Evolutionary conservation across 2,329 filamentous ascomycete genomes (phyloP).

Genomic region (Venturiaceae sp.): DNA sequence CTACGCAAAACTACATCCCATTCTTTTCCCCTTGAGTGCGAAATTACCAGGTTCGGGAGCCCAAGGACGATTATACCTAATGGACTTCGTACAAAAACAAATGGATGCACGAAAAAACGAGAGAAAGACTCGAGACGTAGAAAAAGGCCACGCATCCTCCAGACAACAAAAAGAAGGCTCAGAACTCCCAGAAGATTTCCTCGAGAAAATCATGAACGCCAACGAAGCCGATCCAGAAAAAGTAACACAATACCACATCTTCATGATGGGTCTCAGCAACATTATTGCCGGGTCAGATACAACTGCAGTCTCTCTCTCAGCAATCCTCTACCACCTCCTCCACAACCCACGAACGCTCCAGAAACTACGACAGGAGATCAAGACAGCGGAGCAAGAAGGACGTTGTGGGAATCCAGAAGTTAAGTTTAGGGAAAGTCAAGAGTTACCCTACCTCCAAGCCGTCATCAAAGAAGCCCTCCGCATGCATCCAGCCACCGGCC

Average conservation of each 20-base stretch:
- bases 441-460: constrained; percentile 43
- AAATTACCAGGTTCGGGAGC: not conserved
- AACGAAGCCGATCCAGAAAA: constrained; percentile 31
- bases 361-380: constrained; percentile 22
- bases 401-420: constrained; percentile 18
- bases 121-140: not conserved
- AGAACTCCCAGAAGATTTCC: too few species aligned
- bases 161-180: not conserved
- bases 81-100: not conserved
- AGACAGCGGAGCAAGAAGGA: constrained; percentile 15
- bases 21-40: not conserved
- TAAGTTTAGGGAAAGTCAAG: constrained; percentile 20
- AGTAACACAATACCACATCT: constrained; percentile 28
- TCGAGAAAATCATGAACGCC: constrained; percentile 32
- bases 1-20: constrained; percentile 18
- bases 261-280: constrained; percentile 15
- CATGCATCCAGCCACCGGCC: constrained; percentile 40
- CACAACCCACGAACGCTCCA: constrained; percentile 16
- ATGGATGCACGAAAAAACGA: not conserved
- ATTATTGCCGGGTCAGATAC: constrained; percentile 37
- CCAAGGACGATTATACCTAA: not conserved
- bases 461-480: constrained; percentile 42
- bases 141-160: not conserved
- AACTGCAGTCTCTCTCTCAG: constrained; percentile 27
- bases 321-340: constrained; percentile 28